These are phyloP conservation scores for Myrica gale DNA, from an alignment of 306 rosid species.

Conservation along the genomic window DNA sequence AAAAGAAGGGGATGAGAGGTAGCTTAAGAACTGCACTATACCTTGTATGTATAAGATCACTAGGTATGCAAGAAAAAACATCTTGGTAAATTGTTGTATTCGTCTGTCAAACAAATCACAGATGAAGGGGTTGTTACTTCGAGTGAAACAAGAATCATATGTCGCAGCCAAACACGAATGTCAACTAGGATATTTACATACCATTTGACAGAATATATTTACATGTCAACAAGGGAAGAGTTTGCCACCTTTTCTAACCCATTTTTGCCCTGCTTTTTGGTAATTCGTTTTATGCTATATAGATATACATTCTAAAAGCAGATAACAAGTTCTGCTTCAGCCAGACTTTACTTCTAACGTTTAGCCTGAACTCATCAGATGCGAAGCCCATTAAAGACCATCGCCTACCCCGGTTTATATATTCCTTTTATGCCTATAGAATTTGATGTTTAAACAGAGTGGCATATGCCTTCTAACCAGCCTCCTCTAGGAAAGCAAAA, in stretches of 20 bases:
- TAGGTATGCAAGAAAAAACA: conserved; percentile 86
- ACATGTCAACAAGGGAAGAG: neutral
- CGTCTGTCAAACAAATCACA: conserved; percentile 49
- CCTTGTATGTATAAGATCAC: conserved; percentile 87
- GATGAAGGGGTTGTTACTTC: neutral
- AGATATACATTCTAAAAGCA: neutral
- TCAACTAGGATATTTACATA: neutral
- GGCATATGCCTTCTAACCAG: too few relatives aligned
- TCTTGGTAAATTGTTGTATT: conserved; percentile 86
- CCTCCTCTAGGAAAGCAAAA: too few relatives aligned
- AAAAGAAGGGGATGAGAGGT: neutral
- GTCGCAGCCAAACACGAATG: neutral
- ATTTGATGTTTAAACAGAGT: too few relatives aligned
- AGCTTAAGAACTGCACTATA: conserved; percentile 21
- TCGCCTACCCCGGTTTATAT: neutral
- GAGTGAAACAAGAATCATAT: neutral
- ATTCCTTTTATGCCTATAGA: neutral
- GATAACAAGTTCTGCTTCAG: neutral
- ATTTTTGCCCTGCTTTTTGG: neutral
- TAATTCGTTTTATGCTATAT: neutral
- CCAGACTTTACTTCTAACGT: neutral
- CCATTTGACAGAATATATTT: neutral
- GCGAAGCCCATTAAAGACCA: neutral
- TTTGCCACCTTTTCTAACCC: neutral
- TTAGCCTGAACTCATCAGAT: neutral